Percentiles rank a stretch among this genome's conserved stretches.
Conservation (phyloP, 345 rosid species). For the Anastatica hierochuntica region DNA sequence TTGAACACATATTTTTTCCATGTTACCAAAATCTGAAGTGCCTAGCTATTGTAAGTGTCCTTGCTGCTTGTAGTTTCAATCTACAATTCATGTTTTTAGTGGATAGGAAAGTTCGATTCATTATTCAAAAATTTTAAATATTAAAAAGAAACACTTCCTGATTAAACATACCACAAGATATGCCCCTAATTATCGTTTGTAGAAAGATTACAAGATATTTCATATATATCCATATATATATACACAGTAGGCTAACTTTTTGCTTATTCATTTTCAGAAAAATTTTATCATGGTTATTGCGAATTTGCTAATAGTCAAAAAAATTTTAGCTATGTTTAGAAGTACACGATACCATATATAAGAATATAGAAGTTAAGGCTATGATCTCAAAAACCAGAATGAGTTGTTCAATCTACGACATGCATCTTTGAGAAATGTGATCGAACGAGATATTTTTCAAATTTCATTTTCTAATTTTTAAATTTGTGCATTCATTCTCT, state of each 20-base stretch:
- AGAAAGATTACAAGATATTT: not conserved
- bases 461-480: not conserved
- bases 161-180: not conserved
- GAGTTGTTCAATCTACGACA: not conserved
- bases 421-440: not conserved
- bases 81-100: not conserved
- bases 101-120: not conserved
- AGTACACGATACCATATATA: not conserved
- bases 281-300: not conserved
- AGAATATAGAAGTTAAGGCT: not conserved
- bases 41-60: no score
- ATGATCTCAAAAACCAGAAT: not conserved
- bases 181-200: not conserved
- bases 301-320: not conserved
- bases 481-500: not conserved
- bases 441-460: not conserved
- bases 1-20: not conserved
- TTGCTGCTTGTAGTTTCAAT: slow-evolving; percentile 7
- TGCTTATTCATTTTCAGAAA: not conserved
- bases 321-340: not conserved
- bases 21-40: not conserved
- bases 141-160: not conserved
- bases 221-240: no score
- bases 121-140: not conserved
- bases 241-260: no score